Conservation (phyloP, 179 eudicot genomes). For the Gypsophila paniculata region DNA sequence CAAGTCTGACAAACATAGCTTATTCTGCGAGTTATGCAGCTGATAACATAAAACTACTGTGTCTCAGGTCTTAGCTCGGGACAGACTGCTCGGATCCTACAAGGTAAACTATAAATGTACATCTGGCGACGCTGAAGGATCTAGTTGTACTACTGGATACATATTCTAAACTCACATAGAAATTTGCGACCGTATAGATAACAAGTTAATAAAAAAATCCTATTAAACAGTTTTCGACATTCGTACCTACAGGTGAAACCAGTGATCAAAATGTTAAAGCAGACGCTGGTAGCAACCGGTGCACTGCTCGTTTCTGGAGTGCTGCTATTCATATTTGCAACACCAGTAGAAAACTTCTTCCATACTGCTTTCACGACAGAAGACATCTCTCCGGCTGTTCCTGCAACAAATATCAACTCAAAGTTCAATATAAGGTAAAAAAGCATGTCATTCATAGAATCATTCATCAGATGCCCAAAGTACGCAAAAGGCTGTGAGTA, state of each 20-base stretch:
- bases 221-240: not conserved
- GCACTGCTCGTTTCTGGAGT: constrained; percentile 67
- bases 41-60: constrained; percentile 3
- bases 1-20: too few species aligned
- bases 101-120: constrained; percentile 51
- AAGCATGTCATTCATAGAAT: not conserved
- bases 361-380: constrained; percentile 36
- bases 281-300: constrained; percentile 87
- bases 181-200: too few species aligned
- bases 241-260: constrained; percentile 68
- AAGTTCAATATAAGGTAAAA: constrained; percentile 55
- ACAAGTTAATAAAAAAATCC: too few species aligned
- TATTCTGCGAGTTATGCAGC: constrained; percentile 7
- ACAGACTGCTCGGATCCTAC: constrained; percentile 83
- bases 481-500: not conserved
- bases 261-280: constrained; percentile 85
- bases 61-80: constrained; percentile 85
- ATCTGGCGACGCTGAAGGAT: constrained; percentile 4
- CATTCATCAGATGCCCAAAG: not conserved
- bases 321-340: constrained; percentile 63
- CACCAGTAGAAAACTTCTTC: constrained; percentile 72
- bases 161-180: not conserved
- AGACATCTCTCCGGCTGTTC: constrained; percentile 32
- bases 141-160: not conserved
- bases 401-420: constrained; percentile 38